These are phyloP conservation scores for Albifimbria verrucaria DNA, from an alignment of 2,329 filamentous ascomycete species.

Conservation along the genomic window DNA sequence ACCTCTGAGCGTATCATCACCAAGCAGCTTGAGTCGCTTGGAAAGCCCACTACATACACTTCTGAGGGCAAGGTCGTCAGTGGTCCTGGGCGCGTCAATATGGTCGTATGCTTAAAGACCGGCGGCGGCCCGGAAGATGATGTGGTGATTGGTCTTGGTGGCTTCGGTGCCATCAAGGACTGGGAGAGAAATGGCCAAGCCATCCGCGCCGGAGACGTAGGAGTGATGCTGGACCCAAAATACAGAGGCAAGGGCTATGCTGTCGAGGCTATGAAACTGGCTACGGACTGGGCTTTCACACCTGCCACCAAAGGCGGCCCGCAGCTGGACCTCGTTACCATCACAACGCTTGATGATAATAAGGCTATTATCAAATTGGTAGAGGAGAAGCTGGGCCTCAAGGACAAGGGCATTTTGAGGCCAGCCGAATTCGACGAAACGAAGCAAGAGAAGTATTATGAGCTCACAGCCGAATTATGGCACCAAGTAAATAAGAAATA, in stretches of 20 bases:
- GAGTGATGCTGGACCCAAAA: slow-evolving; percentile 20
- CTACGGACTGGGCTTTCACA: slow-evolving; percentile 22
- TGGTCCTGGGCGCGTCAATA: slow-evolving; percentile 22
- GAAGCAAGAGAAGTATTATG: slow-evolving; percentile 20
- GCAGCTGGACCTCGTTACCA: slow-evolving; percentile 24
- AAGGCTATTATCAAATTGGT: slow-evolving; percentile 18
- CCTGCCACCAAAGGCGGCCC: slow-evolving; percentile 15
- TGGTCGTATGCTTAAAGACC: slow-evolving; percentile 15
- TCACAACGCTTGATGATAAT: slow-evolving; percentile 19
- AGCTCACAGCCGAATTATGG: slow-evolving; percentile 17
- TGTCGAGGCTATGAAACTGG: slow-evolving; percentile 19
- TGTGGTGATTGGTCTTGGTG: slow-evolving; percentile 21
- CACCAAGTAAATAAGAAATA: neutral
- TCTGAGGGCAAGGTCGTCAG: slow-evolving; percentile 9
- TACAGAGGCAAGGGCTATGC: slow-evolving; percentile 20
- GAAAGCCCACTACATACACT: slow-evolving; percentile 17
- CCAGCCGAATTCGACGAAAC: slow-evolving; percentile 11
- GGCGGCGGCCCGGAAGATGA: slow-evolving; percentile 4
- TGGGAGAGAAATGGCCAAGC: slow-evolving; percentile 10
- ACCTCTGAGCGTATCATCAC: slow-evolving; percentile 13
- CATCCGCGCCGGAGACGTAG: slow-evolving; percentile 21
- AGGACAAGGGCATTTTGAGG: slow-evolving; percentile 11
- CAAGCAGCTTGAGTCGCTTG: slow-evolving; percentile 19
- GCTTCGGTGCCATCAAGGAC: slow-evolving; percentile 24
- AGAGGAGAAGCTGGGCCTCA: slow-evolving; percentile 18